Conservation (phyloP, 2,329 filamentous ascomycete species). For the Bipolaris sorokiniana region DNA sequence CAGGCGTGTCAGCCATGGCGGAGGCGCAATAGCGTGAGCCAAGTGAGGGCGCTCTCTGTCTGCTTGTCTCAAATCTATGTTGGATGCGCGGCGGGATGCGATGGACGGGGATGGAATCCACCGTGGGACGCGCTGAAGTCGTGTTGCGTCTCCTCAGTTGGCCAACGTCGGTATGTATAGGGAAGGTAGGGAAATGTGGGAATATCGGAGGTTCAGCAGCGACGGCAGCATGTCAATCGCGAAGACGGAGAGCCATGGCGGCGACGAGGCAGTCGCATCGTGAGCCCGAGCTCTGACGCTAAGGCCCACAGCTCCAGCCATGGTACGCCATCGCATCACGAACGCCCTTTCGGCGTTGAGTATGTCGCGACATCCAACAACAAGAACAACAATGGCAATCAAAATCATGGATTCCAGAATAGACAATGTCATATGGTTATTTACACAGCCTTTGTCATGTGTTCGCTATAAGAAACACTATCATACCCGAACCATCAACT, state of each 20-base stretch:
- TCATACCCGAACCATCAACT: background rate
- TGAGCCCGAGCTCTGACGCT: conserved; percentile 11
- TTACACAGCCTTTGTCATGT: background rate
- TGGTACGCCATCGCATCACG: conserved; percentile 9
- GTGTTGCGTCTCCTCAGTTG: background rate
- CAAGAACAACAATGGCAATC: background rate
- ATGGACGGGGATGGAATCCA: background rate
- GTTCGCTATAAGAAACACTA: background rate
- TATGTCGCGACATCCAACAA: background rate
- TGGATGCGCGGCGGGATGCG: conserved; percentile 7
- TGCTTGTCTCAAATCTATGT: conserved; percentile 5
- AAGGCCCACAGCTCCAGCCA: background rate
- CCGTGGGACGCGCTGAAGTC: background rate
- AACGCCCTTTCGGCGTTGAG: conserved; percentile 1
- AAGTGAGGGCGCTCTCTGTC: conserved; percentile 2
- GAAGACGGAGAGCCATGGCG: conserved; percentile 1
- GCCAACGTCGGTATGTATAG: background rate
- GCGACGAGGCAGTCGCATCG: conserved; percentile 2
- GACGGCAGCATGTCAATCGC: conserved; percentile 9
- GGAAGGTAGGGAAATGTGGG: background rate
- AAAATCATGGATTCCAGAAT: too few relatives aligned
- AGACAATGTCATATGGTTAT: background rate
- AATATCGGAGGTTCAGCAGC: background rate
- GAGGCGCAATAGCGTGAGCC: conserved; percentile 1
- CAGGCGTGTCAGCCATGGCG: conserved; percentile 11